These are phyloP conservation scores for Fomitopsis betulina DNA, from an alignment of 1,284 basidiomycete species.

Conservation along the genomic window DNA sequence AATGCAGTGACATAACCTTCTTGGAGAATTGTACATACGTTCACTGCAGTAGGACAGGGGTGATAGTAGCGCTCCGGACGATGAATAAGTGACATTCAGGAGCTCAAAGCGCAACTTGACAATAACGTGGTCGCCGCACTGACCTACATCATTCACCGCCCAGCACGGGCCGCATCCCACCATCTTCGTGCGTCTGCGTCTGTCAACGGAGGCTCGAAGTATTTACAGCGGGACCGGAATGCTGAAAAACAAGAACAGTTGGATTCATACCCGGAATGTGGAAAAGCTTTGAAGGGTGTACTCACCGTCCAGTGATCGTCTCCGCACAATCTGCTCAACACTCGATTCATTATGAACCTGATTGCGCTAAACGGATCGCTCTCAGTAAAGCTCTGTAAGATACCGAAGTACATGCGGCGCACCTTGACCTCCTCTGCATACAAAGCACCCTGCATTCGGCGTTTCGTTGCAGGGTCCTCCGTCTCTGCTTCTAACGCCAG, in stretches of 20 bases:
- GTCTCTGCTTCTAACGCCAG: conserved; percentile 37
- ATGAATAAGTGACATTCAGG: too few relatives aligned
- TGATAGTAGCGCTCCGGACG: not conserved
- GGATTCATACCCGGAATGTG: too few relatives aligned
- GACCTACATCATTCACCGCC: conserved; percentile 8
- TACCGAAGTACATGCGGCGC: conserved; percentile 16
- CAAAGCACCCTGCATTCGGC: conserved; percentile 50
- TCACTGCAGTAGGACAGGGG: too few relatives aligned
- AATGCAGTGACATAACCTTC: too few relatives aligned
- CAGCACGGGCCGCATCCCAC: conserved; percentile 56
- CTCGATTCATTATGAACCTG: conserved; percentile 78
- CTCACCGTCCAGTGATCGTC: conserved; percentile 76
- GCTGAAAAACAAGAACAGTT: conserved; percentile 37
- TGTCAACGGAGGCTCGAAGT: conserved; percentile 66
- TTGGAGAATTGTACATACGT: too few relatives aligned
- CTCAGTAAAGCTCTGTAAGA: not conserved
- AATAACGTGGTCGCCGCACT: too few relatives aligned
- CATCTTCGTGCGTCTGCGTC: conserved; percentile 61
- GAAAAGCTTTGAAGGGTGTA: not conserved
- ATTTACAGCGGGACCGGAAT: conserved; percentile 79
- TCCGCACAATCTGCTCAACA: conserved; percentile 77
- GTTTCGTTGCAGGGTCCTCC: conserved; percentile 40
- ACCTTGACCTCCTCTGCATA: conserved; percentile 78
- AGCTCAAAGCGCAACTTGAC: too few relatives aligned
- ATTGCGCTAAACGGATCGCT: conserved; percentile 46